Percentiles rank a stretch among this genome's conserved stretches.
These are phyloP conservation scores for Apophysomyces variabilis DNA, from an alignment of 371 early-diverging fungal genomes.

Conservation along the genomic window DNA sequence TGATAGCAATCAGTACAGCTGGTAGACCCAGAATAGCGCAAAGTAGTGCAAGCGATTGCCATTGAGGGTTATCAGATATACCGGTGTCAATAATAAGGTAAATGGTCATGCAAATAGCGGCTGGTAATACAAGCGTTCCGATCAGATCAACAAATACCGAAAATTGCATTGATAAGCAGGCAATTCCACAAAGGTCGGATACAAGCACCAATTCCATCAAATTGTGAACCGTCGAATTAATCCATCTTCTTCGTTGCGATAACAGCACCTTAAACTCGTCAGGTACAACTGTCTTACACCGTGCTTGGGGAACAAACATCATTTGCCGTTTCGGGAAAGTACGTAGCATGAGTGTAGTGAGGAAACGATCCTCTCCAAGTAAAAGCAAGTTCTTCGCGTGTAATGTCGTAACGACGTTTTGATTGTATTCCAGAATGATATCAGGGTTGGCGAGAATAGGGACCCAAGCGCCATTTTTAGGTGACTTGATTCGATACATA, in stretches of 20 bases:
- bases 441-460: constrained; percentile 91
- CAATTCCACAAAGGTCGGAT: constrained; percentile 86
- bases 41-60: constrained; percentile 74
- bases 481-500: constrained; percentile 86
- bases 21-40: constrained; percentile 77
- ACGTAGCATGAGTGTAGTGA: constrained; percentile 93
- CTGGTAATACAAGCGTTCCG: constrained; percentile 85
- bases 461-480: constrained; percentile 75
- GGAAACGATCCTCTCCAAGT: constrained; percentile 96
- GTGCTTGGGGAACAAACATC: constrained; percentile 93
- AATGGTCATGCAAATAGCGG: constrained; percentile 71
- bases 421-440: constrained; percentile 89
- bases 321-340: constrained; percentile 93
- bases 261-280: constrained; percentile 78
- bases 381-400: constrained; percentile 95
- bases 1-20: constrained; percentile 85
- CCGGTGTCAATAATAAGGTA: constrained; percentile 59
- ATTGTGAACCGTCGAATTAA: constrained; percentile 90
- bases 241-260: constrained; percentile 92
- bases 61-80: constrained; percentile 48
- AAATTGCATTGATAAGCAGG: constrained; percentile 89
- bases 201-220: constrained; percentile 91
- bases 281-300: constrained; percentile 85
- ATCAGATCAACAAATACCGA: constrained; percentile 82
- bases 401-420: constrained; percentile 89